A percentile compares a stretch with the other conserved stretches of the same genome.
Evolutionary conservation across 345 rosid genomes (phyloP).

Genomic region (Pistacia vera): DNA sequence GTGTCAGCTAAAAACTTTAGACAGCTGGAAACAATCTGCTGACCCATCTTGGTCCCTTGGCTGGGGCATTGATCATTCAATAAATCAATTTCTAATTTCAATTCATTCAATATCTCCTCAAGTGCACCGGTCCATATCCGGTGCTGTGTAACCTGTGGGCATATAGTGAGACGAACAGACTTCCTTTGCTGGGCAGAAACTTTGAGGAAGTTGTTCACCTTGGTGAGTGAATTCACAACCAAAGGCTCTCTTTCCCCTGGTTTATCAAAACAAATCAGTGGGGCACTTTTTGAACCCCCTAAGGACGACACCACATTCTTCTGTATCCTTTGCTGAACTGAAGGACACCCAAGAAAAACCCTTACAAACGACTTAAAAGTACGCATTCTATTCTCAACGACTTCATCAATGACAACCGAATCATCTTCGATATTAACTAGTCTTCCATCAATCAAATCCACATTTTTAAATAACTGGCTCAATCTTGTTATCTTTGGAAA

Average conservation of each 20-base stretch:
- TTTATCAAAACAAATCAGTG: slow-evolving; percentile 37
- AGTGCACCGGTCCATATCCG: slow-evolving; percentile 73
- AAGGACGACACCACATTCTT: slow-evolving; percentile 18
- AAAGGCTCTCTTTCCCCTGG: slow-evolving; percentile 40
- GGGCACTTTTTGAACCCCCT: slow-evolving; percentile 18
- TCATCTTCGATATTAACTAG: slow-evolving; percentile 46
- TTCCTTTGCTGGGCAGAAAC: slow-evolving; percentile 77
- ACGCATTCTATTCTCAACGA: slow-evolving; percentile 25
- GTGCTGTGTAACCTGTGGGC: slow-evolving; percentile 73
- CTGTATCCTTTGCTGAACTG: slow-evolving; percentile 49
- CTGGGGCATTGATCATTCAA: slow-evolving; percentile 34
- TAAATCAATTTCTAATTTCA: slow-evolving; percentile 58
- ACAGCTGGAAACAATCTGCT: slow-evolving; percentile 63
- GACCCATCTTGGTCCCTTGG: slow-evolving; percentile 48
- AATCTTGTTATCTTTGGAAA: slow-evolving; percentile 47
- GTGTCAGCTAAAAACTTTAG: slow-evolving; percentile 48
- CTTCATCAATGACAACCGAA: not conserved
- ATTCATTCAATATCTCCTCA: slow-evolving; percentile 48
- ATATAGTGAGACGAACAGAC: slow-evolving; percentile 42
- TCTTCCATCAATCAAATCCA: slow-evolving; percentile 63
- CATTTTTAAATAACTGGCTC: slow-evolving; percentile 37
- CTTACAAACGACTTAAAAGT: slow-evolving; percentile 66
- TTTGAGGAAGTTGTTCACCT: slow-evolving; percentile 51
- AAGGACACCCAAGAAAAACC: slow-evolving; percentile 62
- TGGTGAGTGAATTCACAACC: slow-evolving; percentile 57